Percentiles rank a stretch among this genome's conserved stretches.
phyloP scores from a whole-genome alignment of 345 rosid genomes.

The Dipteronia dyeriana region DNA sequence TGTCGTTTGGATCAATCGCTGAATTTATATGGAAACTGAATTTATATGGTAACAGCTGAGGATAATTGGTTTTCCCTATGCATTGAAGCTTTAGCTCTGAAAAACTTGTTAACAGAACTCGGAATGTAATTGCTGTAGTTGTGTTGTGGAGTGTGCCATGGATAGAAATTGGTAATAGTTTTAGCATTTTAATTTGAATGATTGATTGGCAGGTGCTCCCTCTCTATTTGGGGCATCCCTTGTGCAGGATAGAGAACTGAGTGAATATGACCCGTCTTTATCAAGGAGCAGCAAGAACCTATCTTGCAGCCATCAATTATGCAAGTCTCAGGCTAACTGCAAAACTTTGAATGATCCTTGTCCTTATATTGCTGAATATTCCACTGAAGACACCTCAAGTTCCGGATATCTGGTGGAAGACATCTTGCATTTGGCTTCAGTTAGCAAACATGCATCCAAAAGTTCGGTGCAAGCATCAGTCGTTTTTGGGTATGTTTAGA shows the following conservation, averaged over 20 bases:
- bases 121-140: neutral
- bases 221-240: conserved; percentile 32
- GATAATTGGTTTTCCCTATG: too few species aligned
- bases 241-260: conserved; percentile 36
- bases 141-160: conserved; percentile 8
- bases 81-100: too few species aligned
- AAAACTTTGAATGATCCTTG: conserved; percentile 30
- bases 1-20: too few species aligned
- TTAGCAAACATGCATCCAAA: conserved; percentile 10
- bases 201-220: conserved; percentile 32
- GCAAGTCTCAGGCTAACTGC: conserved; percentile 25
- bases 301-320: conserved; percentile 30
- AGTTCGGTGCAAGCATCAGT: conserved; percentile 14
- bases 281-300: conserved; percentile 28
- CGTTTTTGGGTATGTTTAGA: conserved; percentile 8
- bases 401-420: conserved; percentile 28
- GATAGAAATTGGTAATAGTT: conserved; percentile 7
- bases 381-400: conserved; percentile 24
- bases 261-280: conserved; percentile 27
- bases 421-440: conserved; percentile 9
- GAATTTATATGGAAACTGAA: too few species aligned
- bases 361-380: conserved; percentile 27
- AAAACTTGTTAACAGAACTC: too few species aligned
- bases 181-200: conserved; percentile 22
- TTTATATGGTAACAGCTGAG: too few species aligned